Evolutionary conservation across 495 filamentous ascomycete genomes (phyloP).

Genomic region (Cercophora scortea): DNA sequence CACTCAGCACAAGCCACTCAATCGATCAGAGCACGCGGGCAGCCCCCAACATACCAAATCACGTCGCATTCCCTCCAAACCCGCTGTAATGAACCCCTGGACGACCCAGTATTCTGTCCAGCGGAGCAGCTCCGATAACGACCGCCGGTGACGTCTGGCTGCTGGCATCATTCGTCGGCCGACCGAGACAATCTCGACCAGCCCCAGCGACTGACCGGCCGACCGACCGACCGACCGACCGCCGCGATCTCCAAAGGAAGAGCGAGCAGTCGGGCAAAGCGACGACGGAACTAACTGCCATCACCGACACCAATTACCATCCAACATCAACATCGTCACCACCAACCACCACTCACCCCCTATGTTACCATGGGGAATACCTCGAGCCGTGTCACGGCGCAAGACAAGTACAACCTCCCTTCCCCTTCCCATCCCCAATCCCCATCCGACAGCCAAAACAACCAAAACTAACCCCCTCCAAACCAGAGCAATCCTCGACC

Average conservation of each 20-base stretch:
- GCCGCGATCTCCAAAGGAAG: not conserved
- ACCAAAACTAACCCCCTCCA: not conserved
- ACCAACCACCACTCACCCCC: not conserved
- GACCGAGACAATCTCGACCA: not conserved
- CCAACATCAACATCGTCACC: too few species aligned
- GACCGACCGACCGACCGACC: not conserved
- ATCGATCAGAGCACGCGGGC: too few species aligned
- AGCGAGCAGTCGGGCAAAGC: not conserved
- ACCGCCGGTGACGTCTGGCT: not conserved
- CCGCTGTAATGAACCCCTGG: not conserved
- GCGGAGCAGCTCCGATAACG: not conserved
- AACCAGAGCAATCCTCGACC: constrained; percentile 74
- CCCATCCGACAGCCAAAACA: not conserved
- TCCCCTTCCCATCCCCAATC: not conserved
- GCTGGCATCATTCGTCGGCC: too few species aligned
- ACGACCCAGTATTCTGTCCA: not conserved
- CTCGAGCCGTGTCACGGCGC: constrained; percentile 37
- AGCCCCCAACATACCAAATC: too few species aligned
- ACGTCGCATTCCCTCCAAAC: too few species aligned
- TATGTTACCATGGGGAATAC: constrained; percentile 34
- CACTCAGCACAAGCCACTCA: too few species aligned
- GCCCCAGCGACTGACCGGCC: not conserved
- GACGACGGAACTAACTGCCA: too few species aligned
- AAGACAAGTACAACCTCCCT: constrained; percentile 31
- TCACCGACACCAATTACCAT: too few species aligned